Base-by-base conservation (phyloP, 306 rosid genomes). In the Vachellia collinsii region DNA sequence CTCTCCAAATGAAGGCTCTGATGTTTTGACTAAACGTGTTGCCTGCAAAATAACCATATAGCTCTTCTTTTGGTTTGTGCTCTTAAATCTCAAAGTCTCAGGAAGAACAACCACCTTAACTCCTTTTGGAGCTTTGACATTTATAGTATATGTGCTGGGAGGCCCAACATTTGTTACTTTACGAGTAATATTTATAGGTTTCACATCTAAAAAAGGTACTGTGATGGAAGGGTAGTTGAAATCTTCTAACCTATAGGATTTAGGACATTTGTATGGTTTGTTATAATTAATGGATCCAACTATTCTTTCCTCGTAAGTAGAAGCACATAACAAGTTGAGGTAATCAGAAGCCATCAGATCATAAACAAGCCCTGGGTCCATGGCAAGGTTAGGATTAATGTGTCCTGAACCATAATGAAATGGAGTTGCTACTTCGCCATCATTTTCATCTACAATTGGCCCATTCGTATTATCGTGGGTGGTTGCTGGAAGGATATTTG, bases 351-450 rank as follows among this genome's bases (percentile, higher is more conserved):
- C 0, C 11, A 6, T 16, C 2, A 64, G 11, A 16, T 64, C 70
- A 64, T 64, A 64, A 64, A 64, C 70, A 16, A 64, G 70, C 36
- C 70, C 70, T 6, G 70, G 70, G 22, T 64, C 43, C 16, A 64
- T 16, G 14, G 70, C 44, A 34, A 14, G 43, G 43, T 64, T 64
- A 8, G 70, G 70, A 2, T 8, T 38, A 16, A 64, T 9, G 3
- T 64, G 11, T 36, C 70, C 70, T 16, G 44, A 64, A 14, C 70
- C 44, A 7, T 34, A 64, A 36, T 38, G 20, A 6, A 36, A 64
- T 6, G 70, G 70, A 14, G 70, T 64, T 14, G 70, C 70, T 36
- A 14, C 22, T 7, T 16, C 7, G 2, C 6, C 11, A 14, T 64
- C 22, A 16, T 1, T 17, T 1, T 36, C 20, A 8, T 64, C 44